Evolutionary conservation across 768 basidiomycete genomes (phyloP), one percentile per base, ranked within the genome.

Genomic region (Hygrocybe punicea): DNA sequence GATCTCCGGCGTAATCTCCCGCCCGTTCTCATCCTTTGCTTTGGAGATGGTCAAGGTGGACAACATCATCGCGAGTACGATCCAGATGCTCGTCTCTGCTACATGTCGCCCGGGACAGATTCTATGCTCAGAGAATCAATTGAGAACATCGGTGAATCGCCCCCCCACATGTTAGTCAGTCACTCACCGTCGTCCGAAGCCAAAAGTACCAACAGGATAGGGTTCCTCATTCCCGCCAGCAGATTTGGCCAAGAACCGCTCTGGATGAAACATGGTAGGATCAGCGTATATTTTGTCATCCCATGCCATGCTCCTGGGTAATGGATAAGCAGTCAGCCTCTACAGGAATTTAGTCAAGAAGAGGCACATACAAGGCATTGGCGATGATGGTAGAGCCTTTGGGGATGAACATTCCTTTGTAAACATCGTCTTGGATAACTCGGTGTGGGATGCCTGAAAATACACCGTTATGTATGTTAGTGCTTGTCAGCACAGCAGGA

Each of bases 331-430:
- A 5, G 24, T 48, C 17, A 48, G 47, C 25, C 5, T 42, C 40
- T 19, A 19, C 25, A 48, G 14, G 17, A 23, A 48, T 14, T n/a
- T 13, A 21, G 25, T 48, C 4, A 25, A 25, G 29, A 17, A 23
- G 3, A 29, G 21, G 47, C 19, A 48, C 47, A 7, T 16, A 67
- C 68, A 59, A 48, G 11, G 55, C 53, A 48, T 73, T 73, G 2
- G 65, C 63, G 14, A 73, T 57, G 33, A 71, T 51, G 16, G 65
- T 36, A 6, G 73, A 65, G 1, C 71, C 73, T 55, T 67, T 67
- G 5, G 71, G 73, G 13, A 79, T 72, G 40, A 66, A 73, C 61
- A 74, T 73, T 6, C 74, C 75, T 6, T 71, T 57, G 29, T 70
- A 71, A 24, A 63, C 40, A 46, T 68, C 68, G 40, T 71, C 72